These are phyloP conservation scores for Cicer yamashitae DNA, from an alignment of 306 rosid species.

Conservation along the genomic window DNA sequence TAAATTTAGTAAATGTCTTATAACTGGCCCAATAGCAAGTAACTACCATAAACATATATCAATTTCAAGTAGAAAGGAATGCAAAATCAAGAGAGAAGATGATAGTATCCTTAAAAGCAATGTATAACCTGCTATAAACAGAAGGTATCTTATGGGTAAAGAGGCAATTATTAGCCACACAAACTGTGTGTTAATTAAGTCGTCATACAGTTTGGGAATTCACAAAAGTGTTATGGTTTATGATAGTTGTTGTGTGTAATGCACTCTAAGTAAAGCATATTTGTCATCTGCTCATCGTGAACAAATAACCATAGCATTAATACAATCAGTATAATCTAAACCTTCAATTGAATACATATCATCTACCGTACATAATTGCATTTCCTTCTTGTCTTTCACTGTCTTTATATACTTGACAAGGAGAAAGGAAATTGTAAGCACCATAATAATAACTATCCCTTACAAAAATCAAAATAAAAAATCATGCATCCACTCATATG, in stretches of 20 bases:
- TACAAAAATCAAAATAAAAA: slow-evolving; percentile 22
- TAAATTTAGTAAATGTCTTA: neutral
- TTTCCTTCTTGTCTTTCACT: neutral
- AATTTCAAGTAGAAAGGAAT: slow-evolving; percentile 1
- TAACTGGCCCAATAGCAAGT: slow-evolving; percentile 17
- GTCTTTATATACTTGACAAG: slow-evolving; percentile 11
- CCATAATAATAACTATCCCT: neutral
- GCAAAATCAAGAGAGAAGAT: slow-evolving; percentile 13
- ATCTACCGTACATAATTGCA: neutral
- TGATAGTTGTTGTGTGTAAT: slow-evolving; percentile 8
- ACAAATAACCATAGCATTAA: slow-evolving; percentile 18
- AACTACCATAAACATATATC: slow-evolving; percentile 7
- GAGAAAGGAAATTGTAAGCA: slow-evolving; percentile 6
- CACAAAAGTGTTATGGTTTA: neutral
- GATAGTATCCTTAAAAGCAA: slow-evolving; percentile 31
- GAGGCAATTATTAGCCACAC: neutral
- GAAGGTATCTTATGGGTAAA: slow-evolving; percentile 21
- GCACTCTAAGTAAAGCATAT: neutral
- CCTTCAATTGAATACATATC: neutral
- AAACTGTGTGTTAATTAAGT: slow-evolving; percentile 20
- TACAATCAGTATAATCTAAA: neutral
- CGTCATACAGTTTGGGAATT: slow-evolving; percentile 17
- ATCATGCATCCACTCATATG: neutral
- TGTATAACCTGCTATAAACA: neutral
- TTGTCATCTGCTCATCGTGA: slow-evolving; percentile 4